Base-by-base conservation (phyloP, 2,329 filamentous ascomycete species). In the Fusarium sp. region DNA sequence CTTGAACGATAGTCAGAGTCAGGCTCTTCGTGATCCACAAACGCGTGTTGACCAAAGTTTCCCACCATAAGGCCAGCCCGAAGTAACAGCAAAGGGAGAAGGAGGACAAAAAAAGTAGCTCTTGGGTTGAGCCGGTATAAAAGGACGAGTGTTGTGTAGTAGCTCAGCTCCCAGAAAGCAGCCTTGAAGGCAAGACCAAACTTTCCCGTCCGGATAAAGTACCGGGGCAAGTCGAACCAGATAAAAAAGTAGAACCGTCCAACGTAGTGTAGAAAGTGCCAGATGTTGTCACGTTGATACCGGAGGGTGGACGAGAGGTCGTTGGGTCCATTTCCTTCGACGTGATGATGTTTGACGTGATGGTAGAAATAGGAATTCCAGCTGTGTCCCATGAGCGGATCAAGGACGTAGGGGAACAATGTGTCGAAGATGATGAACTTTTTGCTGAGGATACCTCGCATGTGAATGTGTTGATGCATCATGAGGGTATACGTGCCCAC, bases 341-440 rank as follows among this genome's bases (percentile, higher is more conserved):
- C 91, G 76, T 95, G 94, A 79, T 96, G 94, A 79, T 95, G 93
- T 84, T 95, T 95, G 79, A 95, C 92, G 78, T 95, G 93, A 79
- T 96, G 94, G 79, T 94, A 95, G 81, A 89, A 96, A 83, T 95
- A 95, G 4, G 91, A 92, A 82, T 95, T 94, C 92, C 93, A 95
- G 0, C 93, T 95, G 78, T 95, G 93, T 20, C 94, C 93, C 89
- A 94, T 92, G 66, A 95, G 83, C 0, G 93, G 93, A 75, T 95
- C 92, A 11, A 90, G 85, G 45, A 95, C 81, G 79, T 94, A 95
- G 0, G 93, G 93, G 75, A 95, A 95, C 2, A 87, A 64, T 5
- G 82, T 79, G 79, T 95, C 93, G 67, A 95, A 81, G 40, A 87
- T 78, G 37, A 83, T 82, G 63, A 87, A 89, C 12, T 83, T 79